These are phyloP conservation scores for Pythium aquatile DNA, from an alignment of 352 stramenopile species.

Conservation along the genomic window DNA sequence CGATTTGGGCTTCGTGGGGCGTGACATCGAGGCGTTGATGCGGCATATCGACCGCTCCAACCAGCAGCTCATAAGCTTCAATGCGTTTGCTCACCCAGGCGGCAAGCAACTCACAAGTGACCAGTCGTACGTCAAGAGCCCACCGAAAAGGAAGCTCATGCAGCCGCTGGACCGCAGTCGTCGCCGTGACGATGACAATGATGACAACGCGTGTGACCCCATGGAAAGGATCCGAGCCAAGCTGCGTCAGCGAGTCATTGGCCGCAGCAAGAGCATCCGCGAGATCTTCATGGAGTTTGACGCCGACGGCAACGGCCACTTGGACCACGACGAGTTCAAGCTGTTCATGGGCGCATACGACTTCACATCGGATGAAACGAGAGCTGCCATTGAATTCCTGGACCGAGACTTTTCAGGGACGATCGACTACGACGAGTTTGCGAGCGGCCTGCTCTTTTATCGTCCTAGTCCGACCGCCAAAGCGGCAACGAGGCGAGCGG, in stretches of 20 bases:
- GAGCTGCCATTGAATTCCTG: constrained; percentile 45
- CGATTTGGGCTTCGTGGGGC: constrained; percentile 52
- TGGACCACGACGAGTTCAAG: constrained; percentile 69
- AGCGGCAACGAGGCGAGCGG: background rate
- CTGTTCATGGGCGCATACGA: constrained; percentile 66
- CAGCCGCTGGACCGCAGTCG: constrained; percentile 27
- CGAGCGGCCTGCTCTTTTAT: constrained; percentile 63
- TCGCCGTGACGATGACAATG: constrained; percentile 19
- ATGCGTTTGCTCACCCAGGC: constrained; percentile 42
- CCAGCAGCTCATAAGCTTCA: constrained; percentile 50
- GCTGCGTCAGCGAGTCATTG: constrained; percentile 63
- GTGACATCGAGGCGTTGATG: constrained; percentile 49
- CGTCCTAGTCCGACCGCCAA: constrained; percentile 23
- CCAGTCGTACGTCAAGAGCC: constrained; percentile 44
- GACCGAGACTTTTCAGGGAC: constrained; percentile 59
- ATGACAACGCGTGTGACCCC: constrained; percentile 27
- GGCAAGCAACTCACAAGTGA: constrained; percentile 30
- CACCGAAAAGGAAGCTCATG: constrained; percentile 43
- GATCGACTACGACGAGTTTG: constrained; percentile 77
- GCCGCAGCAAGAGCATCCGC: constrained; percentile 68
- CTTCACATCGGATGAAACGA: constrained; percentile 47
- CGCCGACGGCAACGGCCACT: constrained; percentile 46
- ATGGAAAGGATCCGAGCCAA: constrained; percentile 59
- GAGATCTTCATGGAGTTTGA: constrained; percentile 76
- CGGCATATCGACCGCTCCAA: constrained; percentile 38